Base-by-base conservation (phyloP, 208 protist species). In the Acanthamoeba quina region DNA sequence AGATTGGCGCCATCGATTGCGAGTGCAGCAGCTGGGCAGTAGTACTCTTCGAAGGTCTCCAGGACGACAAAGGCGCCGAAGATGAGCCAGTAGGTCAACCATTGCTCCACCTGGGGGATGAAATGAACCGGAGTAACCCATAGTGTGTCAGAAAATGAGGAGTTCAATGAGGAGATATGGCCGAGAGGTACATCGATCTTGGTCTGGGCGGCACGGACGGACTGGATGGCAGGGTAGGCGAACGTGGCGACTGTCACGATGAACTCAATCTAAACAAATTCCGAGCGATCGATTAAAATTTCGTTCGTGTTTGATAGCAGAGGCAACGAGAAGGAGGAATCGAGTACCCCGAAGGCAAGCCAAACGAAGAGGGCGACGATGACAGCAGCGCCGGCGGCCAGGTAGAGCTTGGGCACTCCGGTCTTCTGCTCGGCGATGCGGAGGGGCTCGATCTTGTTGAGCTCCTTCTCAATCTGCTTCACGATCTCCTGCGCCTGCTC, bases 391-490 rank as follows among this genome's bases (percentile, higher is more conserved):
- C 78, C 78, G 29, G 78, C 78, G 11, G 78, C 52, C 41, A 86
- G 11, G 24, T 86, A 86, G 47, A 86, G 26, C 49, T 86, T 86
- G 41, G 78, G 78, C 52, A 86, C 78, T 29, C 78, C 78, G 29
- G 78, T 62, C 52, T 62, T 86, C 49, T 86, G 78, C 49, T 86
- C 78, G 24, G 78, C 78, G 47, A 86, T 62, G 9, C 49, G 41
- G 26, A 62, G 26, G n/a, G 47, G 78, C 52, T 86, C 78, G 47
- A 62, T 62, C 78, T 86, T 86, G 49, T 86, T 41, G 29, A 86
- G 78, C 47, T 86, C 78, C 78, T 86, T 86, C 49, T 86, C 78
- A 9, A 86, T 56, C 49, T 86, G 78, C 78, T 86, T 86, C n/a
- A 6, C 26, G 3, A 86, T 54, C 15, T 56, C 49, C 24, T n/a